Base-by-base conservation (phyloP, 495 filamentous ascomycete species). In the Penicillium dipodomyicola region DNA sequence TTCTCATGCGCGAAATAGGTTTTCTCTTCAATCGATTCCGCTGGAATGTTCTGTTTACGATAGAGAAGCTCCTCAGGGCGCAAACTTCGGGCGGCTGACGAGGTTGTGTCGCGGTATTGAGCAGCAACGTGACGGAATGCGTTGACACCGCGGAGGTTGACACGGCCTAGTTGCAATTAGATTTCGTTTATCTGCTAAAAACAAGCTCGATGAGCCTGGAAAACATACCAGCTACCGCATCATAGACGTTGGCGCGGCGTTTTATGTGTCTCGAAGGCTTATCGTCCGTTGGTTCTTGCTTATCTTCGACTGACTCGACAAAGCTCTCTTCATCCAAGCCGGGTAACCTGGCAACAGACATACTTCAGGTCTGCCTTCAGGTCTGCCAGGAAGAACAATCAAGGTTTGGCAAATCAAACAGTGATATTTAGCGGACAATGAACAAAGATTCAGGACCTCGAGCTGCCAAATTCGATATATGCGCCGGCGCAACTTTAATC, bases 11-110 rank as follows among this genome's bases (percentile, higher is more conserved):
- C 79, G 47, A 81, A 85, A 70, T 95, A 95, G 37, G 87, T 77
- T 65, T 91, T 89, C 46, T 83, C 77, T 66, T 92, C 88, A 47
- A 78, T 79, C 63, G 82, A 89, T 43, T 86, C 80, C 2, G 65
- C 70, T 20, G 89, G 86, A 3, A 85, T 87, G 59, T 79, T 73
- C 43, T 73, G 70, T 41, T 77, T 76, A 41, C 83, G 83, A 64
- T 90, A 92, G 4, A 96, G 78, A 37, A 87, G 83, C 57, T 92
- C 85, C 57, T 94, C 91, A 3, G 91, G 89, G 0, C 84, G 77
- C 14, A 88, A 68, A 2, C 82, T 65, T 20, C 74, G 72, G 19
- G 71, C 71, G 39, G 77, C 80, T 19, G 77, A 77, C 14, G 83
- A 83, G 6, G 76, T 66, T 19, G 76, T 82, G 62, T 82, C 83